Percentiles rank a stretch among this genome's conserved stretches.
phyloP scores from a whole-genome alignment of 306 rosid genomes.

The Purshia tridentata region DNA sequence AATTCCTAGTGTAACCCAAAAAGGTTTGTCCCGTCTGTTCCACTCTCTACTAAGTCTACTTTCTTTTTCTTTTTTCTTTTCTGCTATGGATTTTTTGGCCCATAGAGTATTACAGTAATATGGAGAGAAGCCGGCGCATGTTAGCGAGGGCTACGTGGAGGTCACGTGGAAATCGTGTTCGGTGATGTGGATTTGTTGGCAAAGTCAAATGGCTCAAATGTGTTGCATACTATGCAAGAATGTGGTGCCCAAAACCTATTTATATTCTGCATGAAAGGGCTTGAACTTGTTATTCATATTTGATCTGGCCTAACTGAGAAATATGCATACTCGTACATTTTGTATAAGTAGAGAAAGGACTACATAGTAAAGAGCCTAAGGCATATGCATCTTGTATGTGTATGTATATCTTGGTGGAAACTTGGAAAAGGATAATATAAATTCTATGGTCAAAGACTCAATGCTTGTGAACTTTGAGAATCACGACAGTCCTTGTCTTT shows the following conservation, averaged over 20 bases:
- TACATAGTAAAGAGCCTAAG: background rate
- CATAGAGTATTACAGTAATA: too few species aligned
- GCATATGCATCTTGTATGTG: background rate
- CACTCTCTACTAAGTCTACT: too few species aligned
- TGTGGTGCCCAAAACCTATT: too few species aligned
- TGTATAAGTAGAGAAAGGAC: too few species aligned
- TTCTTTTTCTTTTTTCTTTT: background rate
- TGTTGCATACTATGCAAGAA: background rate
- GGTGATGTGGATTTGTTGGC: background rate
- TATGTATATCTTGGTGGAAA: background rate
- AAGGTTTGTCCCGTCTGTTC: background rate
- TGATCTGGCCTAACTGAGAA: too few species aligned
- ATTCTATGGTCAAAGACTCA: background rate
- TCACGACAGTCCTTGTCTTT: background rate
- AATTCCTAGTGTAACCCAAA: background rate
- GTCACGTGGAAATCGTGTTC: background rate
- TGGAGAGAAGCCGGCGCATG: background rate
- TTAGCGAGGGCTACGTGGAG: background rate
- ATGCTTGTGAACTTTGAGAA: background rate
- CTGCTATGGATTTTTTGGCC: background rate
- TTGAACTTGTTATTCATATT: too few species aligned
- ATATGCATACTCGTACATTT: too few species aligned
- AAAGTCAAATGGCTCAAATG: constrained; percentile 17
- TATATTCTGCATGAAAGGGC: too few species aligned
- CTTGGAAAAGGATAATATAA: background rate